phyloP scores from a whole-genome alignment of 2,329 filamentous ascomycete species.

The Aureobasidium sp. region DNA sequence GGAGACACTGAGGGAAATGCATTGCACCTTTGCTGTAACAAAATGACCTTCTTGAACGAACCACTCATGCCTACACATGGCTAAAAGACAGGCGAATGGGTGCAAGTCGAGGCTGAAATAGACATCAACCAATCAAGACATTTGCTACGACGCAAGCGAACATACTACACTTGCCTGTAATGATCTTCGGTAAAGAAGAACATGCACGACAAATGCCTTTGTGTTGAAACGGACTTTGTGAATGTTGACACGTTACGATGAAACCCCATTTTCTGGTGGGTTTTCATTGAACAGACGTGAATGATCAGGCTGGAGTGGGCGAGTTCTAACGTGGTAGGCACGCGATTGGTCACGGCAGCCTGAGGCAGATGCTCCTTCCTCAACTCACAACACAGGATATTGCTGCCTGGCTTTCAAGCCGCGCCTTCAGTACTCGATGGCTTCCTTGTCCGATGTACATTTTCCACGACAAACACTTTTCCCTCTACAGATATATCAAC shows the following conservation, averaged over 20 bases:
- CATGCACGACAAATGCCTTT: no score
- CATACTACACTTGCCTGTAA: neutral
- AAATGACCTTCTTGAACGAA: neutral
- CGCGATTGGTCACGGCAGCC: constrained; percentile 1
- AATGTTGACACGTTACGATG: no score
- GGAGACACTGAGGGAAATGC: constrained; percentile 10
- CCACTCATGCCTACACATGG: neutral
- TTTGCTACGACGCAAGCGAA: neutral
- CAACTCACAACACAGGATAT: neutral
- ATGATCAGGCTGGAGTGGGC: no score
- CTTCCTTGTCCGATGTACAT: neutral
- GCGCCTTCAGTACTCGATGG: neutral
- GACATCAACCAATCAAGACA: neutral
- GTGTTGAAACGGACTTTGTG: no score
- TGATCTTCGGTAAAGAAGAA: neutral
- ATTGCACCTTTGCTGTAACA: neutral
- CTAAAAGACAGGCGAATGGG: neutral
- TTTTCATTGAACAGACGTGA: no score
- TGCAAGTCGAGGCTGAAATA: neutral
- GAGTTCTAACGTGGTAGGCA: neutral
- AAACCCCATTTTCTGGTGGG: no score
- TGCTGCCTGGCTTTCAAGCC: neutral
- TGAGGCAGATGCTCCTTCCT: neutral
- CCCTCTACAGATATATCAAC: neutral
- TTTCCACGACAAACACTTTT: neutral